These are phyloP conservation scores for Nothophoma quercina DNA, from an alignment of 2,329 filamentous ascomycete species.

Conservation along the genomic window DNA sequence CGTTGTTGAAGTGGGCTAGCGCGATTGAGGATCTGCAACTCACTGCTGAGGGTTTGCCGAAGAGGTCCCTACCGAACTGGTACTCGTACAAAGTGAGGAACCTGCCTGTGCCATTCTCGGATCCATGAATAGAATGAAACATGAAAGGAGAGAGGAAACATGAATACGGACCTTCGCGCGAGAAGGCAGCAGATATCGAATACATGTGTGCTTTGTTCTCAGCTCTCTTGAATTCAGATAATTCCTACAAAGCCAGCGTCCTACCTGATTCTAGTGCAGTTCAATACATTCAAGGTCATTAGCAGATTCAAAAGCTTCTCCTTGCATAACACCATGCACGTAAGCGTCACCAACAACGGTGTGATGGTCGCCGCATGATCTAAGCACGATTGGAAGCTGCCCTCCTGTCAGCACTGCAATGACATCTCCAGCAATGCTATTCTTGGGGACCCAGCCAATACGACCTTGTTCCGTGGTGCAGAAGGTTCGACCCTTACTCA, in stretches of 20 bases:
- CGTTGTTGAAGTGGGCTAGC: conserved; percentile 66
- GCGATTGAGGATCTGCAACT: conserved; percentile 54
- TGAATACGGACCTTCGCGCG: too few relatives aligned
- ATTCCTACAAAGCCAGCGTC: too few relatives aligned
- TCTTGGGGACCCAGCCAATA: conserved; percentile 9
- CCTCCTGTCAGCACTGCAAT: conserved; percentile 7
- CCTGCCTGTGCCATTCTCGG: conserved; percentile 38
- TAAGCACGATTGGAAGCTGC: neutral
- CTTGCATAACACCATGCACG: conserved; percentile 13
- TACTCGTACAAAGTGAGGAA: conserved; percentile 49
- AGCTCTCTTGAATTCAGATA: too few relatives aligned
- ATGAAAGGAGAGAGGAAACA: too few relatives aligned
- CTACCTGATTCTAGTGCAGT: neutral
- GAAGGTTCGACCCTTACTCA: conserved; percentile 10
- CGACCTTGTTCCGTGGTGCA: neutral
- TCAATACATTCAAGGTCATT: neutral
- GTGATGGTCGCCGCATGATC: neutral
- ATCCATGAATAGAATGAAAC: neutral
- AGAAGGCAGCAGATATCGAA: neutral
- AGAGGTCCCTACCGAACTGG: conserved; percentile 48
- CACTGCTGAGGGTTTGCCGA: conserved; percentile 22
- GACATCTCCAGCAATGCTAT: neutral
- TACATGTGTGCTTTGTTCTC: too few relatives aligned
- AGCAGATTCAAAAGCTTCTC: neutral
- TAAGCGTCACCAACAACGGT: conserved; percentile 9